Conservation (phyloP, 2,329 filamentous ascomycete species). For the Erysiphe neolycopersici region DNA sequence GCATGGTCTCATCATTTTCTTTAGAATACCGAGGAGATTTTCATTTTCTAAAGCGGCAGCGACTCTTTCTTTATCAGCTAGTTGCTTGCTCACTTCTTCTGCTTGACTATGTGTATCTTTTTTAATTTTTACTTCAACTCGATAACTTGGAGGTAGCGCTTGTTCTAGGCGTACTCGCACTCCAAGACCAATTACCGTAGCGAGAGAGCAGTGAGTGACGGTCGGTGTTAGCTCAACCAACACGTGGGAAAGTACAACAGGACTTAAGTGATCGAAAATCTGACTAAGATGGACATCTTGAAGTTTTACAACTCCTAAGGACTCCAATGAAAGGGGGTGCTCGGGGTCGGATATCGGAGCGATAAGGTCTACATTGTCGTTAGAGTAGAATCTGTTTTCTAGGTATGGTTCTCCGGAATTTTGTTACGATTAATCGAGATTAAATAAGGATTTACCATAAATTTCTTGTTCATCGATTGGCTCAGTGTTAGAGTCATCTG, state of each 20-base stretch:
- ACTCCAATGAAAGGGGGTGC: constrained; percentile 12
- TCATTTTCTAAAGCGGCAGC: constrained; percentile 87
- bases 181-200: constrained; percentile 84
- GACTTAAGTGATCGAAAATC: constrained; percentile 26
- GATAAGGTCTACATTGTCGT: too few relatives aligned
- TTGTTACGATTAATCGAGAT: background rate
- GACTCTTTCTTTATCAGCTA: constrained; percentile 88
- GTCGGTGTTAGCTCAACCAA: constrained; percentile 83
- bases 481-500: constrained; percentile 37
- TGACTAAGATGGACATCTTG: constrained; percentile 64
- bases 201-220: constrained; percentile 87
- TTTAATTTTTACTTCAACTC: constrained; percentile 81
- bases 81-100: constrained; percentile 88
- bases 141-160: constrained; percentile 69
- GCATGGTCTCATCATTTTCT: constrained; percentile 84
- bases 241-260: constrained; percentile 39
- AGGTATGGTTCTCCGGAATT: too few relatives aligned
- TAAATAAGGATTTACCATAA: constrained; percentile 32
- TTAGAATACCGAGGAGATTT: constrained; percentile 61
- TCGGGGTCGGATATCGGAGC: too few relatives aligned
- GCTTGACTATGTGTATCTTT: constrained; percentile 88
- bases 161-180: constrained; percentile 80
- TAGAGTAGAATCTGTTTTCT: too few relatives aligned
- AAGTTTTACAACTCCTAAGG: constrained; percentile 86
- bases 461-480: constrained; percentile 95